These are phyloP conservation scores for Fulvia fulva DNA, from an alignment of 2,329 filamentous ascomycete genomes.

Conservation along the genomic window DNA sequence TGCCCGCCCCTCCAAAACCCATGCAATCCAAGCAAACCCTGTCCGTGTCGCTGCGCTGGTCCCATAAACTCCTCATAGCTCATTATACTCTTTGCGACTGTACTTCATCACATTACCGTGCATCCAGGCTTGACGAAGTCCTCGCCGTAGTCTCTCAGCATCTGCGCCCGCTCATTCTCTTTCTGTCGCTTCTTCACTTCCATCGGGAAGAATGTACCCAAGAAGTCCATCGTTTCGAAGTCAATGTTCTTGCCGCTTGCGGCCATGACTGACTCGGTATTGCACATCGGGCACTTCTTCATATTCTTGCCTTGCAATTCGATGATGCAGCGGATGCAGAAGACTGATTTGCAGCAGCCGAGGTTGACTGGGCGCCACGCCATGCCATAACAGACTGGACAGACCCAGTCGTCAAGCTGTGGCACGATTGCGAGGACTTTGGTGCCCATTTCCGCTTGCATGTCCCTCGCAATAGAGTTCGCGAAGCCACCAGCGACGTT, in stretches of 20 bases:
- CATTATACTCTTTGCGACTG: background rate
- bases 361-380: conserved; percentile 79
- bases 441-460: conserved; percentile 69
- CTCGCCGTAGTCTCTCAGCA: conserved; percentile 44
- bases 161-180: conserved; percentile 72
- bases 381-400: conserved; percentile 74
- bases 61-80: background rate
- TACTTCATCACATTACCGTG: conserved; percentile 25
- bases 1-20: background rate
- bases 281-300: conserved; percentile 74
- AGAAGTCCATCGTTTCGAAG: conserved; percentile 60
- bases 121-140: conserved; percentile 32
- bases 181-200: conserved; percentile 59
- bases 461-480: conserved; percentile 66
- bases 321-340: conserved; percentile 80
- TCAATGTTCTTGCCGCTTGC: conserved; percentile 69
- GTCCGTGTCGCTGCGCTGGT: conserved; percentile 1
- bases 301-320: conserved; percentile 66
- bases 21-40: background rate
- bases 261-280: conserved; percentile 65
- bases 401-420: conserved; percentile 78
- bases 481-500: conserved; percentile 62
- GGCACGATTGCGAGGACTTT: conserved; percentile 71
- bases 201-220: conserved; percentile 73
- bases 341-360: conserved; percentile 66